phyloP scores from a whole-genome alignment of 371 early-diverging fungal genomes.

The Amoeboaphelidium occidentale region DNA sequence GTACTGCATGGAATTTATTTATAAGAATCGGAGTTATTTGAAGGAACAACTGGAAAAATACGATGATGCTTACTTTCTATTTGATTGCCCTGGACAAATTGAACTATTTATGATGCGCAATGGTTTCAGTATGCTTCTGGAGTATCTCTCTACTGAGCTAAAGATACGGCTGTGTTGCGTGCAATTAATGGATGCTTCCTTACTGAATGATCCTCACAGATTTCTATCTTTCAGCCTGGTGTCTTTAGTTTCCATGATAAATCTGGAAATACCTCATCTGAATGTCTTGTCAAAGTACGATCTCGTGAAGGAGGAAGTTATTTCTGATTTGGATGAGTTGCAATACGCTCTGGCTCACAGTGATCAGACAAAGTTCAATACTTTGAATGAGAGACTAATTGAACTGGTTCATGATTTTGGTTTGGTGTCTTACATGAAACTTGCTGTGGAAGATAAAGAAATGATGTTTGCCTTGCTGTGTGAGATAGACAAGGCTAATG shows the following conservation, averaged over 20 bases:
- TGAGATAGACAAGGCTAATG: too few species aligned
- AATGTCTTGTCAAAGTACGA: conserved; percentile 97
- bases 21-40: conserved; percentile 90
- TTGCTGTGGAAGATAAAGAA: too few species aligned
- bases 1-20: conserved; percentile 70
- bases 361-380: too few species aligned
- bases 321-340: too few species aligned
- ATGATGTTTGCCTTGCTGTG: too few species aligned
- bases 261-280: conserved; percentile 81
- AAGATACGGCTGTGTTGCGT: conserved; percentile 43
- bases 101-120: neutral
- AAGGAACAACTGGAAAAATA: conserved; percentile 63
- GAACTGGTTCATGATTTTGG: too few species aligned
- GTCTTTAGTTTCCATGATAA: conserved; percentile 62
- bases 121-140: neutral
- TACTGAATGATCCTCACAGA: conserved; percentile 77
- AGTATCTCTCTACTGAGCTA: neutral
- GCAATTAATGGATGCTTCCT: conserved; percentile 81
- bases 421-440: too few species aligned
- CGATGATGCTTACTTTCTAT: conserved; percentile 83
- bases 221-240: conserved; percentile 63
- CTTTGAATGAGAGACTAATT: too few species aligned
- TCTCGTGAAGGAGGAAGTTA: conserved; percentile 36
- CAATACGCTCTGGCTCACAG: too few species aligned
- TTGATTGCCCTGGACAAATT: conserved; percentile 83